Evolutionary conservation across 2,329 filamentous ascomycete species (phyloP), one percentile per base, ranked within the genome.

Genomic region (Claviceps pazoutovae): DNA sequence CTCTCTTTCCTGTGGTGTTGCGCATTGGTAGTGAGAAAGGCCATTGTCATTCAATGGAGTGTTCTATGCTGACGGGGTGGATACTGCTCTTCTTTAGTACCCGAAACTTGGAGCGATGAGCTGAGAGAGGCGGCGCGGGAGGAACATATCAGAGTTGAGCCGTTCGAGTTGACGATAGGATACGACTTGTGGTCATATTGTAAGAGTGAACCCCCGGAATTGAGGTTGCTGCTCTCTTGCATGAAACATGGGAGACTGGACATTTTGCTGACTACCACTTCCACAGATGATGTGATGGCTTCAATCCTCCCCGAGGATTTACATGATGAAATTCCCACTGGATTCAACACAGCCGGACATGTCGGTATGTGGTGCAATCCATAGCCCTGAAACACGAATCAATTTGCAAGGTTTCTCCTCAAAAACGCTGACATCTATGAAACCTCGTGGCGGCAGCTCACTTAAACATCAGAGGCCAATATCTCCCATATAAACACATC

Each of bases 131-230:
- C 88, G 37, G 78, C 89, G 4, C 73, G 83, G 56, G 72, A 74
- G 49, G 78, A 84, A 30, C 80, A 87, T 44, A 68, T 96, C 34
- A 76, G 76, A 17, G 67, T 97, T 37, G 71, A 89, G 1, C 84
- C 88, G 1, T 96, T 84, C 66, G 75, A 86, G 55, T 68, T 97
- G 53, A 71, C 78, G 38, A 74, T 97, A 53, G 80, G 84, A 58
- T 98, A 98, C 68, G 78, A 85, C 59, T 83, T 90, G 68, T 97
- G 89, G 88, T 84, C 74, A 49, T 91, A 94, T 64, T 74, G 85
- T 86, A 75, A 58, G 76, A 65, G 26, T n/a, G 42, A 56, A 7
- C 16, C 13, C 30, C 41, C 17, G 9, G 4, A 43, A 13, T 2
- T 17, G 41, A 13, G 13, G 13, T 44, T 44, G 4, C 16, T 26